These are phyloP conservation scores for Trametes elegans DNA, from an alignment of 768 basidiomycete genomes.

Conservation along the genomic window DNA sequence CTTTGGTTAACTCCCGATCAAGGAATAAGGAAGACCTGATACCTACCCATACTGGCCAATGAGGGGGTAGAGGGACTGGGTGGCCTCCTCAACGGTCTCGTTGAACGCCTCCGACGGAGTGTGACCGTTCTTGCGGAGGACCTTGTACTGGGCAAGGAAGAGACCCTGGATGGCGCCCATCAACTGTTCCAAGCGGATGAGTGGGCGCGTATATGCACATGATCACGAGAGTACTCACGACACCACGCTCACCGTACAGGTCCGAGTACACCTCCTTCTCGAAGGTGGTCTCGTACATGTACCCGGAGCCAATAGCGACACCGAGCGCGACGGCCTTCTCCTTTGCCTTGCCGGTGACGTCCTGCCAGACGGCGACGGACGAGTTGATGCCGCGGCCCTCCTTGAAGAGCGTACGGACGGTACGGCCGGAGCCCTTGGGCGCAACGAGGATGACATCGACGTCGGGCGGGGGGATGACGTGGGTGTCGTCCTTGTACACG, in stretches of 20 bases:
- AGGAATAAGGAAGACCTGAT: too few relatives aligned
- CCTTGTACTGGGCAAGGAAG: constrained; percentile 98
- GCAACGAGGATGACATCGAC: constrained; percentile 99
- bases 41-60: constrained; percentile 90
- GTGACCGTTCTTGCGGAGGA: constrained; percentile 95
- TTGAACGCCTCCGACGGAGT: constrained; percentile 98
- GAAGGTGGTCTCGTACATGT: constrained; percentile 98
- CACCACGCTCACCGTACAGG: constrained; percentile 99
- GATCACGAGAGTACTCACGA: constrained; percentile 56
- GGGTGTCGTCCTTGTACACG: constrained; percentile 96
- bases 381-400: constrained; percentile 99
- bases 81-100: constrained; percentile 99
- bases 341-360: constrained; percentile 96
- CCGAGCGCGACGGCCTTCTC: constrained; percentile 96
- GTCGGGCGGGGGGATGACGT: constrained; percentile 86
- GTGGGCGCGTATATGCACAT: background rate
- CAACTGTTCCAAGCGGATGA: constrained; percentile 47
- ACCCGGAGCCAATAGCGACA: constrained; percentile 94
- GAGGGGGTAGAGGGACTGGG: constrained; percentile 95
- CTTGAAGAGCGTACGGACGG: constrained; percentile 99
- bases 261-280: constrained; percentile 99
- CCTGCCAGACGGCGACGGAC: constrained; percentile 92
- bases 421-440: constrained; percentile 97
- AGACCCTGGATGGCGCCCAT: constrained; percentile 99
- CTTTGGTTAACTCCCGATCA: too few relatives aligned